Conservation (phyloP, 768 basidiomycete species). For the Hericium coralloides region DNA sequence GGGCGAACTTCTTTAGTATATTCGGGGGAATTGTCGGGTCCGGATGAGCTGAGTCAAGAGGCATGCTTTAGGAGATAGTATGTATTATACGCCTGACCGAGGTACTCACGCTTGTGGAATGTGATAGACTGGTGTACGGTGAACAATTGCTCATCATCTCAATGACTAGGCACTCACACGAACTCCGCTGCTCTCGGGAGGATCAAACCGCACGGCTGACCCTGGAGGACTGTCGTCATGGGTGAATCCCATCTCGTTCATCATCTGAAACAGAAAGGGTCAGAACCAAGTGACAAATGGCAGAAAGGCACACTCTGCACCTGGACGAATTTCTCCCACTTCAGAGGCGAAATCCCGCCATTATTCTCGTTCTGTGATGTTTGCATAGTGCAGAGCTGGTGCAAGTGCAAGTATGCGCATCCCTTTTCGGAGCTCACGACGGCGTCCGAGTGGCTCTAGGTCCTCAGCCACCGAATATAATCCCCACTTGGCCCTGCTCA, state of each 20-base stretch:
- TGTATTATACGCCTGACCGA: neutral
- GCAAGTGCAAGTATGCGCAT: too few species aligned
- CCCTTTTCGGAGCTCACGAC: too few species aligned
- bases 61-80: too few species aligned
- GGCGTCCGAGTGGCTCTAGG: too few species aligned
- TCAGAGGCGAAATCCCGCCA: constrained; percentile 16
- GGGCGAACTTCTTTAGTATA: constrained; percentile 17
- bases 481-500: too few species aligned
- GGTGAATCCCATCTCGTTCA: constrained; percentile 22
- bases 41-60: constrained; percentile 16
- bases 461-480: too few species aligned
- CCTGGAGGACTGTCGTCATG: constrained; percentile 20
- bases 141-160: neutral
- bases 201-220: constrained; percentile 24
- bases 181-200: constrained; percentile 11
- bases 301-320: constrained; percentile 15
- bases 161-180: constrained; percentile 1
- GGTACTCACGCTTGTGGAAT: constrained; percentile 21
- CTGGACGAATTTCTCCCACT: constrained; percentile 25
- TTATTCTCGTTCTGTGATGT: too few species aligned
- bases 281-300: neutral
- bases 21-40: constrained; percentile 19
- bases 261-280: constrained; percentile 13
- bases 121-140: constrained; percentile 16
- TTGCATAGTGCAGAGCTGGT: too few species aligned